Percentiles rank a stretch among this genome's conserved stretches.
These are phyloP conservation scores for Arachis stenosperma DNA, from an alignment of 306 rosid species.

Conservation along the genomic window DNA sequence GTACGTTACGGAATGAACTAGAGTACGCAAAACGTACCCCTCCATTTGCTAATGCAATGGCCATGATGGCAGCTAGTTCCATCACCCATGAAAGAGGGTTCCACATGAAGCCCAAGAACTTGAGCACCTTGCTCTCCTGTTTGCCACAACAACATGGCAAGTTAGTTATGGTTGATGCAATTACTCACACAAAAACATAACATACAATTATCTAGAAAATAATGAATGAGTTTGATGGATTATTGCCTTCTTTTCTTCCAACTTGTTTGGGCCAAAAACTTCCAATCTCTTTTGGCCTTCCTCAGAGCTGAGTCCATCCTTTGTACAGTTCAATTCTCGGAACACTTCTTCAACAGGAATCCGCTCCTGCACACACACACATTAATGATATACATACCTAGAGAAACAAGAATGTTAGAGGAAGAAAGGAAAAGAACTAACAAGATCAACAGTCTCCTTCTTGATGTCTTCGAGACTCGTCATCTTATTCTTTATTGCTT, in stretches of 20 bases:
- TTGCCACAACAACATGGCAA: neutral
- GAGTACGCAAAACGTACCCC: constrained; percentile 49
- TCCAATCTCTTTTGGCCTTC: constrained; percentile 71
- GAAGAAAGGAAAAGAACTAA: constrained; percentile 29
- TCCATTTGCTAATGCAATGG: constrained; percentile 91
- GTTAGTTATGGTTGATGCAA: neutral
- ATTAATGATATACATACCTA: neutral
- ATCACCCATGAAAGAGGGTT: constrained; percentile 96
- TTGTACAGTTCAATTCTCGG: constrained; percentile 71
- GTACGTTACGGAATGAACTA: too few relatives aligned
- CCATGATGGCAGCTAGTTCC: constrained; percentile 94
- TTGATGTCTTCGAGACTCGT: constrained; percentile 65
- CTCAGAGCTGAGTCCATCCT: constrained; percentile 69
- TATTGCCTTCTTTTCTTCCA: constrained; percentile 77
- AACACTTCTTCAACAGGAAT: constrained; percentile 87
- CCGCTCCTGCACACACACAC: constrained; percentile 39
- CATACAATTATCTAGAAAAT: neutral
- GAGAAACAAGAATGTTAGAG: too few relatives aligned
- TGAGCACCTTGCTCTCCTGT: constrained; percentile 77
- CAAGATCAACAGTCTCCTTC: constrained; percentile 82
- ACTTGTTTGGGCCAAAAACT: constrained; percentile 85
- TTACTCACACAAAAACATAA: neutral
- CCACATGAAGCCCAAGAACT: constrained; percentile 97
- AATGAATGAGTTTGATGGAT: neutral
- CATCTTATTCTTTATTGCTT: constrained; percentile 27